Conservation (phyloP, 2,329 filamentous ascomycete genomes). For the Triangularia verruculosa region DNA sequence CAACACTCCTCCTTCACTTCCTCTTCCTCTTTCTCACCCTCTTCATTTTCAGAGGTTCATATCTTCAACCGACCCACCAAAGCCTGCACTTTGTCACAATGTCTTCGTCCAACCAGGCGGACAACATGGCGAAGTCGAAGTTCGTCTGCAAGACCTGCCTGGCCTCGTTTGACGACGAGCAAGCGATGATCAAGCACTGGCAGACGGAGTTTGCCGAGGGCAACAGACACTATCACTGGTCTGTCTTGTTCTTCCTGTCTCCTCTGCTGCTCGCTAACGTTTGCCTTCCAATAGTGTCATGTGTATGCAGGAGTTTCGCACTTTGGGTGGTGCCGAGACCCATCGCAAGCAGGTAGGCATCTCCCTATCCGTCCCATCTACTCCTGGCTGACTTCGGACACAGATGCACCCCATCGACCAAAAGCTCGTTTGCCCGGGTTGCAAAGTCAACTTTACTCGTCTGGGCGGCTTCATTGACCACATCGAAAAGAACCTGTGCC, state of each 20-base stretch:
- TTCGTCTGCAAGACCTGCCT: background rate
- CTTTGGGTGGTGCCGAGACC: background rate
- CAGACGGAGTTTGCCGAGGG: conserved; percentile 6
- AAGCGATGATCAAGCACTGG: conserved; percentile 14
- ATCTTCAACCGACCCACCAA: background rate
- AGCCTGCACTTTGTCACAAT: background rate
- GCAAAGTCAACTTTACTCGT: conserved; percentile 37
- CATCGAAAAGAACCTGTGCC: conserved; percentile 44
- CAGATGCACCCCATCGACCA: conserved; percentile 17
- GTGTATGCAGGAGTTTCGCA: background rate
- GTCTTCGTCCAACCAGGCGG: background rate
- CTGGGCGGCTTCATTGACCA: conserved; percentile 43
- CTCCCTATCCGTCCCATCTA: background rate
- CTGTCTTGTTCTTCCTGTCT: conserved; percentile 10
- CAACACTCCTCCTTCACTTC: background rate
- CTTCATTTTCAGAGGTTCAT: background rate
- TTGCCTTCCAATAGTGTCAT: background rate
- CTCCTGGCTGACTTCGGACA: background rate
- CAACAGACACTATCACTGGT: conserved; percentile 16
- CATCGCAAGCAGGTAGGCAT: background rate
- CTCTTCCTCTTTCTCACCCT: background rate
- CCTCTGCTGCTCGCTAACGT: background rate
- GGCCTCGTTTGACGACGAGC: background rate
- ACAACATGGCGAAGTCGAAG: background rate
- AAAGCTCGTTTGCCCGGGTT: conserved; percentile 47